Evolutionary conservation across 2,329 filamentous ascomycete species (phyloP).

Genomic region (Fusarium poae): DNA sequence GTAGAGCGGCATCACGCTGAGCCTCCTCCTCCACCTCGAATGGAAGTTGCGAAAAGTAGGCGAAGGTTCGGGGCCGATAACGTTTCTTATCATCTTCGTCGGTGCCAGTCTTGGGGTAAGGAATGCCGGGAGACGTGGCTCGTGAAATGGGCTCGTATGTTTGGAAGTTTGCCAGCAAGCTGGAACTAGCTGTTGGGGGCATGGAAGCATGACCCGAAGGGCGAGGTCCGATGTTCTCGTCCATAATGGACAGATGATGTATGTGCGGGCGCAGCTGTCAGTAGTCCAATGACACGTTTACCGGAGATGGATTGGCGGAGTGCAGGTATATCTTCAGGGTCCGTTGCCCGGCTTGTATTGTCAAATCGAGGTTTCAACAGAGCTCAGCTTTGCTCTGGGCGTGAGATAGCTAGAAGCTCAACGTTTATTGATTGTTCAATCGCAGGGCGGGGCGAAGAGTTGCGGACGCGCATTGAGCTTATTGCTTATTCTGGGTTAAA

Average conservation of each 20-base stretch:
- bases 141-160: conserved; percentile 80
- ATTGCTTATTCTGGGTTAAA: conserved; percentile 9
- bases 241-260: conserved; percentile 49
- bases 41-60: conserved; percentile 90
- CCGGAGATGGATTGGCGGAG: not conserved
- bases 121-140: conserved; percentile 84
- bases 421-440: conserved; percentile 34
- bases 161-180: conserved; percentile 56
- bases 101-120: conserved; percentile 61
- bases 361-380: not conserved
- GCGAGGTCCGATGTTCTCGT: conserved; percentile 56
- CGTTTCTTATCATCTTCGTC: conserved; percentile 70
- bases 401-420: conserved; percentile 8
- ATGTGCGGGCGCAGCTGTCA: conserved; percentile 1
- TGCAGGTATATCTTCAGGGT: not conserved
- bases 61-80: conserved; percentile 90
- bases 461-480: conserved; percentile 39
- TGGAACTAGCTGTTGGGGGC: conserved; percentile 51
- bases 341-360: not conserved
- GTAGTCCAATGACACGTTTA: not conserved
- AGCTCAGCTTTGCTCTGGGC: conserved; percentile 35
- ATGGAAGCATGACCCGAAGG: conserved; percentile 51
- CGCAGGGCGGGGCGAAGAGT: conserved; percentile 26
- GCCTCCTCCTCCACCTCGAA: conserved; percentile 86
- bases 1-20: conserved; percentile 81